A percentile compares a stretch with the other conserved stretches of the same genome.
These are phyloP conservation scores for Euclidium syriacum DNA, from an alignment of 345 rosid genomes.

Conservation along the genomic window DNA sequence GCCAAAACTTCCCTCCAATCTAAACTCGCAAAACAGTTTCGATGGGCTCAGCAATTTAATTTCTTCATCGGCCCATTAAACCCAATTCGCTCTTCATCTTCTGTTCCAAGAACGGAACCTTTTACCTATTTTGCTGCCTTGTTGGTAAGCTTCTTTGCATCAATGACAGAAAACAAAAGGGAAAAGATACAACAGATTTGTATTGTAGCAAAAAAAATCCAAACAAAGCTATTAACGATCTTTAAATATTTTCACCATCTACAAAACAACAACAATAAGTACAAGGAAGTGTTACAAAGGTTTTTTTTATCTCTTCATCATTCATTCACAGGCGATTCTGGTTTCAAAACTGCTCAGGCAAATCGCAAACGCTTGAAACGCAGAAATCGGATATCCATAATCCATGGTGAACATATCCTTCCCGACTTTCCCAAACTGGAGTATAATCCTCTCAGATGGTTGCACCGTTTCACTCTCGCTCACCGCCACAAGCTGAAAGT, in stretches of 20 bases:
- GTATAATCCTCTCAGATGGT: conserved; percentile 51
- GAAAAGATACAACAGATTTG: neutral
- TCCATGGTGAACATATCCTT: conserved; percentile 82
- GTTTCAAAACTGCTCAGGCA: conserved; percentile 83
- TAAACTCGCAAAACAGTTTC: neutral
- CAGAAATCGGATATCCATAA: conserved; percentile 64
- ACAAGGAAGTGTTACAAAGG: neutral
- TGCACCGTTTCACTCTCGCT: conserved; percentile 38
- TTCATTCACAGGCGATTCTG: conserved; percentile 76
- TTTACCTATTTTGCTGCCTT: neutral
- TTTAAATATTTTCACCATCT: neutral
- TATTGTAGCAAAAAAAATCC: neutral
- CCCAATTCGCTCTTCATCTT: too few relatives aligned
- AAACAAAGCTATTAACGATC: conserved; percentile 1
- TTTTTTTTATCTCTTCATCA: conserved; percentile 21
- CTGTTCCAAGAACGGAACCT: too few relatives aligned
- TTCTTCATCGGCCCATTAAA: conserved; percentile 1
- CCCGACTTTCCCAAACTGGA: conserved; percentile 76
- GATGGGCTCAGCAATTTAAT: neutral
- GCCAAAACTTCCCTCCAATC: conserved; percentile 34
- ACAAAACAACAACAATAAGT: neutral
- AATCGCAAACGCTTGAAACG: conserved; percentile 75
- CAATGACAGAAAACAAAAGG: neutral
- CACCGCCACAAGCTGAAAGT: conserved; percentile 66
- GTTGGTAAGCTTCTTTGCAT: neutral